These are phyloP conservation scores for Anisodus tanguticus DNA, from an alignment of 257 asterid species.

Conservation along the genomic window DNA sequence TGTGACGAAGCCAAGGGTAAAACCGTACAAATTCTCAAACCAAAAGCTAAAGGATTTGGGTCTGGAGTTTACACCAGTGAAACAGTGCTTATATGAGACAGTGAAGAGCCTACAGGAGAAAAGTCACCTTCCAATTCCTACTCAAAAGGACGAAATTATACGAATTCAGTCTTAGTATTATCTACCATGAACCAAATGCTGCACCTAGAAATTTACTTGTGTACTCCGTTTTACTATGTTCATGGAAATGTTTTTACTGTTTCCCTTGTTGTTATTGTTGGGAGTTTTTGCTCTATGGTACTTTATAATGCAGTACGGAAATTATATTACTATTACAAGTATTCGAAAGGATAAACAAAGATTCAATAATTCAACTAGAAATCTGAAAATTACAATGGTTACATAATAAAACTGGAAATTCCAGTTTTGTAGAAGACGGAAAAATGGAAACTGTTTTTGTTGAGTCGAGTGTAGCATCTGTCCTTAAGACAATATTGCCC, in stretches of 20 bases:
- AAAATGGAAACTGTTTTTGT: no score
- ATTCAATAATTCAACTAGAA: no score
- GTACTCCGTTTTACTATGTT: not conserved
- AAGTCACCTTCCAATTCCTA: constrained; percentile 69
- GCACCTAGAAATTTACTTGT: not conserved
- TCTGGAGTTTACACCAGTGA: constrained; percentile 75
- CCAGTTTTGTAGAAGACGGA: no score
- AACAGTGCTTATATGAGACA: constrained; percentile 76
- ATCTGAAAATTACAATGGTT: no score
- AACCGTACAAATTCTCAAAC: constrained; percentile 82
- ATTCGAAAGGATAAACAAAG: no score
- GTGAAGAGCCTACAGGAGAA: constrained; percentile 86
- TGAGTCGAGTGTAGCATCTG: no score
- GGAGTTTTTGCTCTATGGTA: no score
- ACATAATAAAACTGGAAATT: no score
- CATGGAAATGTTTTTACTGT: not conserved
- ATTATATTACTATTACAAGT: no score
- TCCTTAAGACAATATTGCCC: no score
- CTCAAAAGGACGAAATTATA: constrained; percentile 53
- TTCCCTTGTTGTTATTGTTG: no score
- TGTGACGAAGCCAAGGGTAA: constrained; percentile 70
- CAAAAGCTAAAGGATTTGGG: constrained; percentile 85
- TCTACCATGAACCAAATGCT: not conserved
- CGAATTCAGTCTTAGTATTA: constrained; percentile 44
- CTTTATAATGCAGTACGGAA: no score